Evolutionary conservation across 495 filamentous ascomycete genomes (phyloP).

Genomic region (Daldinia bambusicola): DNA sequence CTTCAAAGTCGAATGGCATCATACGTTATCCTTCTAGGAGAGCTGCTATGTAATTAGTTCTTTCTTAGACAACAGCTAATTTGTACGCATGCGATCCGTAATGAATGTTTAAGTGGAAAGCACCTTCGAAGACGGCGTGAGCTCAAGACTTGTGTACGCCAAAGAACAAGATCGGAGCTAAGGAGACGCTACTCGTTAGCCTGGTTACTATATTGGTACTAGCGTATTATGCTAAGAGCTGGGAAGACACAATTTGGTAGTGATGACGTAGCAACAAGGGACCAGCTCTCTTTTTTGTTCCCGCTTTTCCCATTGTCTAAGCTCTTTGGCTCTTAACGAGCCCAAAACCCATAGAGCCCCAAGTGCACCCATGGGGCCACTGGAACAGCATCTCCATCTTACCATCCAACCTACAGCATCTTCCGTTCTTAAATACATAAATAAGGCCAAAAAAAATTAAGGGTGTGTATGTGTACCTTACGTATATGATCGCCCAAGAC

Average conservation of each 20-base stretch:
- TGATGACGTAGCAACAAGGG: slow-evolving; percentile 39
- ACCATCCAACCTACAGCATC: slow-evolving; percentile 4
- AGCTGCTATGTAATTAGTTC: background rate
- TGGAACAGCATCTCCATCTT: slow-evolving; percentile 4
- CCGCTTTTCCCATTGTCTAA: slow-evolving; percentile 29
- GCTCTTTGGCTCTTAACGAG: slow-evolving; percentile 13
- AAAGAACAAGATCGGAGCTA: slow-evolving; percentile 30
- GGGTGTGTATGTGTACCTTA: slow-evolving; percentile 21
- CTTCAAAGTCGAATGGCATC: slow-evolving; percentile 25
- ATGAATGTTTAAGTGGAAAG: slow-evolving; percentile 10
- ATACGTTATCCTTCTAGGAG: background rate
- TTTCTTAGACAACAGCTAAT: slow-evolving; percentile 5
- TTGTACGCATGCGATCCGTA: slow-evolving; percentile 30
- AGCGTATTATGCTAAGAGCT: slow-evolving; percentile 12
- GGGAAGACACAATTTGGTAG: slow-evolving; percentile 27
- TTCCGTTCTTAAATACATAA: slow-evolving; percentile 22
- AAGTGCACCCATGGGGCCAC: slow-evolving; percentile 7
- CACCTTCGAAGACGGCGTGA: slow-evolving; percentile 17
- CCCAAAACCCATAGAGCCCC: slow-evolving; percentile 6
- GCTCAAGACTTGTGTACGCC: background rate
- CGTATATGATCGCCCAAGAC: slow-evolving; percentile 33
- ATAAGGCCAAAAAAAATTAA: slow-evolving; percentile 14
- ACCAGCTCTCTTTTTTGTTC: slow-evolving; percentile 27
- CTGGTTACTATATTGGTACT: slow-evolving; percentile 21
- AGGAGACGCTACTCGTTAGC: slow-evolving; percentile 12